Evolutionary conservation across 2,329 filamentous ascomycete genomes (phyloP).

Genomic region (Fusarium luffae): DNA sequence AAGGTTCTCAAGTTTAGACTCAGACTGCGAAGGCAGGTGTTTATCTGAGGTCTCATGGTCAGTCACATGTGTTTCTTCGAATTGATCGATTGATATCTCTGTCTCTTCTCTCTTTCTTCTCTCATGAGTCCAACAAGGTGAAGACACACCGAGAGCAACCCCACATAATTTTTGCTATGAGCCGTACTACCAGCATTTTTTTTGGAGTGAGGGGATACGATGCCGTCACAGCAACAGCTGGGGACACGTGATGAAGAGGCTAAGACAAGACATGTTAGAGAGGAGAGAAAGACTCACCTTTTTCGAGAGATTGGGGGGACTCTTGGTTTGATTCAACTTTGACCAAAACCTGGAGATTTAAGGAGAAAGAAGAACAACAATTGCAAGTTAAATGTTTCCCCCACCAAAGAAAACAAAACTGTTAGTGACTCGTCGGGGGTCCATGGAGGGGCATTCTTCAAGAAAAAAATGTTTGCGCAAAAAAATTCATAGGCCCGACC

Average conservation of each 20-base stretch:
- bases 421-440: constrained; percentile 1
- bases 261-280: constrained; percentile 2
- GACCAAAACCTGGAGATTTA: constrained; percentile 23
- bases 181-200: constrained; percentile 18
- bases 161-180: constrained; percentile 38
- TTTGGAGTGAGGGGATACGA: constrained; percentile 11
- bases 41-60: constrained; percentile 24
- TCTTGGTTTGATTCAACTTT: constrained; percentile 22
- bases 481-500: constrained; percentile 39
- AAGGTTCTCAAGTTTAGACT: constrained; percentile 9
- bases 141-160: constrained; percentile 32
- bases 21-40: constrained; percentile 13
- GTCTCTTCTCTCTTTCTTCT: neutral
- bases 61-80: constrained; percentile 22
- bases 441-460: constrained; percentile 41
- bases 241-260: constrained; percentile 21
- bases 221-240: constrained; percentile 15
- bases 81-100: neutral
- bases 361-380: constrained; percentile 29
- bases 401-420: constrained; percentile 39
- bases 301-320: neutral
- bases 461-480: constrained; percentile 39
- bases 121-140: constrained; percentile 20
- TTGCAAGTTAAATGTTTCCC: constrained; percentile 19
- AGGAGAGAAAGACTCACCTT: constrained; percentile 27